Percentiles rank a stretch among this genome's conserved stretches.
These are phyloP conservation scores for Myrmaecium sp. DNA, from an alignment of 2,329 filamentous ascomycete species.

Conservation along the genomic window DNA sequence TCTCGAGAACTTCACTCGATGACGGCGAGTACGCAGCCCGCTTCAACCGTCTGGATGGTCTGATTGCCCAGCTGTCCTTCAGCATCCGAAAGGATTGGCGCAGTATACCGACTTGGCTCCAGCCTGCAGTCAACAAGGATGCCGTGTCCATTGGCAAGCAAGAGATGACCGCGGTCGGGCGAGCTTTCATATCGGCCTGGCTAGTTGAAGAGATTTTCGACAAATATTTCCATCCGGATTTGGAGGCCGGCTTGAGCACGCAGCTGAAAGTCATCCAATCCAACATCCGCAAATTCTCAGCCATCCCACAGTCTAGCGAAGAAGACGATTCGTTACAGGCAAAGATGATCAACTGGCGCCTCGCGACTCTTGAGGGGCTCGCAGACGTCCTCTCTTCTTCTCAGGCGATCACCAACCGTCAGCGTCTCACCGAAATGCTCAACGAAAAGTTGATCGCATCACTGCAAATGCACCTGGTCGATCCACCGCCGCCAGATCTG, in stretches of 20 bases:
- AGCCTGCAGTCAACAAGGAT: constrained; percentile 64
- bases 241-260: constrained; percentile 59
- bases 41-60: constrained; percentile 80
- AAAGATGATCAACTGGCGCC: constrained; percentile 82
- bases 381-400: constrained; percentile 49
- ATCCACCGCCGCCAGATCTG: constrained; percentile 64
- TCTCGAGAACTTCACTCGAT: constrained; percentile 85
- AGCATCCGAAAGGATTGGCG: constrained; percentile 94
- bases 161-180: constrained; percentile 92
- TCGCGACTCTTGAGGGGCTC: constrained; percentile 86
- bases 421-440: constrained; percentile 37
- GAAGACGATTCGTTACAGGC: constrained; percentile 76
- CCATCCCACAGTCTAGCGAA: constrained; percentile 59
- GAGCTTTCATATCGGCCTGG: constrained; percentile 79
- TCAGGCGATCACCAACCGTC: constrained; percentile 48
- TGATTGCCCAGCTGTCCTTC: constrained; percentile 88
- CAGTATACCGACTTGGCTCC: constrained; percentile 63
- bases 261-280: constrained; percentile 75
- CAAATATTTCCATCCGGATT: constrained; percentile 76
- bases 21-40: constrained; percentile 84
- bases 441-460: constrained; percentile 53
- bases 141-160: constrained; percentile 78
- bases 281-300: constrained; percentile 66
- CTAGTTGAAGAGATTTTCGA: constrained; percentile 83
- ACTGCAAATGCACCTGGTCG: constrained; percentile 56